Conservation (phyloP, 2,329 filamentous ascomycete genomes). For the Alternaria viburni region DNA sequence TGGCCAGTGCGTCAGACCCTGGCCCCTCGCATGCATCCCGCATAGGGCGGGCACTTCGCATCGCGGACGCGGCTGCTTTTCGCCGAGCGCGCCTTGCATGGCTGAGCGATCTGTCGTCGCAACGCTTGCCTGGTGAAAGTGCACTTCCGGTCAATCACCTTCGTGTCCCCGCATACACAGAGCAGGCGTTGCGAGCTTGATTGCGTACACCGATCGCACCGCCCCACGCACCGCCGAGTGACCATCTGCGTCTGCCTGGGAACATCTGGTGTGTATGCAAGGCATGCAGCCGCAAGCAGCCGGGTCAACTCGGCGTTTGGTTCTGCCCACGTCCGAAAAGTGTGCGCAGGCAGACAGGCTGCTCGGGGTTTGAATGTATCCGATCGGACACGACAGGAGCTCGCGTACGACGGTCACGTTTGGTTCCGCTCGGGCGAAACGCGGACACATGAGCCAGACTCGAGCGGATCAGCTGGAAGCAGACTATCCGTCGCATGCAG, state of each 20-base stretch:
- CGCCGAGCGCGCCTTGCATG: constrained; percentile 9
- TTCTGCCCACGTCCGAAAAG: not conserved
- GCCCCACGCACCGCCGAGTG: constrained; percentile 8
- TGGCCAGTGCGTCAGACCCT: constrained; percentile 23
- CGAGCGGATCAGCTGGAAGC: constrained; percentile 14
- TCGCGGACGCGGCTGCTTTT: constrained; percentile 7
- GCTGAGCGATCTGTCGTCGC: constrained; percentile 21
- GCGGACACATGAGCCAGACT: constrained; percentile 14
- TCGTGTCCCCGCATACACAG: constrained; percentile 10
- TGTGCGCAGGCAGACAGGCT: not conserved
- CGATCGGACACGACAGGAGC: constrained; percentile 11
- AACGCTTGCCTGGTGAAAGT: constrained; percentile 18
- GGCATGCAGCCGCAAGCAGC: constrained; percentile 6
- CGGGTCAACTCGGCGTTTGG: constrained; percentile 10
- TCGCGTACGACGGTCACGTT: constrained; percentile 9
- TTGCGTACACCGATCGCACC: constrained; percentile 5
- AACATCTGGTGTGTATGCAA: constrained; percentile 1
- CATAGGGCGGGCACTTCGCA: constrained; percentile 6
- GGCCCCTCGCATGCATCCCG: constrained; percentile 7
- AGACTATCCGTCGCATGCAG: constrained; percentile 11
- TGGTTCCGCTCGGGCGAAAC: constrained; percentile 29
- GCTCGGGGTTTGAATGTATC: constrained; percentile 11
- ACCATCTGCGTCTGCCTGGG: constrained; percentile 15
- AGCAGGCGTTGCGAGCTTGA: constrained; percentile 7
- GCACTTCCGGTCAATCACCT: constrained; percentile 19